Conservation (phyloP, 805 yeast species). For the Wickerhamomyces pijperi region DNA sequence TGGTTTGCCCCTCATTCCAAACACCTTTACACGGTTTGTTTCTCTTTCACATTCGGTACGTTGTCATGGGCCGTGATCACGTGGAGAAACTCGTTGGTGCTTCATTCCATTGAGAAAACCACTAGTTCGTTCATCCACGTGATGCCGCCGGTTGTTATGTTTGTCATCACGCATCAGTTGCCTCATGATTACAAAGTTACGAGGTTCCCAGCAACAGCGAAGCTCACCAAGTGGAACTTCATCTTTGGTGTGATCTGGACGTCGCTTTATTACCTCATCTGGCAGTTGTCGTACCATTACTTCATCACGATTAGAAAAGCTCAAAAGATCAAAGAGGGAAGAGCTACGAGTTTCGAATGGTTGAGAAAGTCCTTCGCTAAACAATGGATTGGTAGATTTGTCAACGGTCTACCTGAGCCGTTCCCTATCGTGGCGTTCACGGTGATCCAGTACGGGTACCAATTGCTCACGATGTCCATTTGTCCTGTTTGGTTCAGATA, state of each 20-base stretch:
- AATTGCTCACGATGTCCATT: constrained; percentile 73
- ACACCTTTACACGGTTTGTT: constrained; percentile 69
- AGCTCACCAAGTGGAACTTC: constrained; percentile 61
- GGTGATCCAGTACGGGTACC: constrained; percentile 77
- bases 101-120: constrained; percentile 86
- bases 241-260: constrained; percentile 66
- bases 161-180: constrained; percentile 72
- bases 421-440: constrained; percentile 85
- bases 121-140: constrained; percentile 87
- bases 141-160: constrained; percentile 81
- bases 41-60: constrained; percentile 82
- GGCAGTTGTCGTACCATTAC: constrained; percentile 89
- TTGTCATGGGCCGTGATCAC: constrained; percentile 88
- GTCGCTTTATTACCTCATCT: constrained; percentile 67
- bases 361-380: constrained; percentile 62
- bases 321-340: constrained; percentile 75
- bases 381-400: constrained; percentile 59
- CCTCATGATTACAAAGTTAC: constrained; percentile 32
- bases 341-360: constrained; percentile 80
- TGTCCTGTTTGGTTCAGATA: constrained; percentile 83
- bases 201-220: constrained; percentile 76
- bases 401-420: constrained; percentile 72
- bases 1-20: constrained; percentile 77
- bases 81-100: constrained; percentile 88
- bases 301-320: constrained; percentile 77